Base-by-base conservation (phyloP, 176 grass and related monocot species). In the Raddia guianensis region DNA sequence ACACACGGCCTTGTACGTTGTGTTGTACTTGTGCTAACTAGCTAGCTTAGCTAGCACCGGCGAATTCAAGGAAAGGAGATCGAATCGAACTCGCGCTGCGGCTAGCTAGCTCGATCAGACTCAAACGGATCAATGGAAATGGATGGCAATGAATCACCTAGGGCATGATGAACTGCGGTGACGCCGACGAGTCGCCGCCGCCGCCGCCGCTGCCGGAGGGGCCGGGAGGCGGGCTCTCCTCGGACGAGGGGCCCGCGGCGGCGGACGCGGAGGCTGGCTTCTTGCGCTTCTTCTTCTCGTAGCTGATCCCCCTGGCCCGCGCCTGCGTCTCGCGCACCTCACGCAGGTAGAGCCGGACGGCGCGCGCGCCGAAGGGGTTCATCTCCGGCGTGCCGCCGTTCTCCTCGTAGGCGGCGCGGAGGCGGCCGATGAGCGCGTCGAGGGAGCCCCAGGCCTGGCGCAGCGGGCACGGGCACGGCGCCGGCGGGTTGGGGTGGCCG, bases 211-310 rank as follows among this genome's bases (percentile, higher is more conserved):
- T 53, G 33, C 84, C 73, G n/a, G 83, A 82, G 4, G 87, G 5
- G 5, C 86, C 66, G 13, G 89, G 66, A 0, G 86, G 86, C 3
- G 83, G 89, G 72, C 89, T 94, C 65, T 89, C 89, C 40, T 89
- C 89, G 40, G 91, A 94, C 32, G 89, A 85, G 5, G 85, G 86
- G 65, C 80, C 89, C 1, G 88, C 80, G 0, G 77, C 76, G 4
- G 72, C 84, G 0, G 44, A 47, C 34, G 73, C 70, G 7, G 61
- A 76, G 3, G 93, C 64, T 0, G 90, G 90, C 70, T 95, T 95
- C 87, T 90, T 95, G 74, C 93, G 82, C 82, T 90, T 95, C 90
- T 95, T 95, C 93, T 95, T 95, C 90, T 95, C 93, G 74, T 95
- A 97, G 77, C 94, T 97, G 82, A 97, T 91, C 33, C 94, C 94